A percentile compares a stretch with the other conserved stretches of the same genome.
Evolutionary conservation across 2,329 filamentous ascomycete genomes (phyloP).

Genomic region (Trichoderma polysporum): DNA sequence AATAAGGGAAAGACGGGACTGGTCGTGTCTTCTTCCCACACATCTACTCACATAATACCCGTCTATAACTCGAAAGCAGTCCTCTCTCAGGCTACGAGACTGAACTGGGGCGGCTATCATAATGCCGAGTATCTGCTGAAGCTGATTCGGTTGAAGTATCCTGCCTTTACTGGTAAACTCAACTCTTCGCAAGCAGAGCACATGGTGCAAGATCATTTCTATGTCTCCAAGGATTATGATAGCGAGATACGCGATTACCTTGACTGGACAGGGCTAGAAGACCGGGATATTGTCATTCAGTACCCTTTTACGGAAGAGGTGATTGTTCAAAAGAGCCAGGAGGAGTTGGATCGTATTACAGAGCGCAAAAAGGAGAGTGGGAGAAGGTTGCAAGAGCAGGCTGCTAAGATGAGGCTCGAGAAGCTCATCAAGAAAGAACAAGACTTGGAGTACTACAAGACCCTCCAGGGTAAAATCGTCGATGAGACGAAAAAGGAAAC

Average conservation of each 20-base stretch:
- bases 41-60: constrained; percentile 91
- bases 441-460: constrained; percentile 90
- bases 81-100: constrained; percentile 77
- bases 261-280: constrained; percentile 89
- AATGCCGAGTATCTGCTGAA: constrained; percentile 88
- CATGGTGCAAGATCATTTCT: constrained; percentile 85
- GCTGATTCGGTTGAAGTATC: constrained; percentile 87
- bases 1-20: constrained; percentile 86
- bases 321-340: constrained; percentile 86
- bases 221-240: constrained; percentile 82
- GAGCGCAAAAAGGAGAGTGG: constrained; percentile 96
- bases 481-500: constrained; percentile 89
- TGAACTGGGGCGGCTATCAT: constrained; percentile 95
- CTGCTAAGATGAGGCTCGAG: constrained; percentile 94
- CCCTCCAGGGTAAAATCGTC: constrained; percentile 69
- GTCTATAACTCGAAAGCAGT: constrained; percentile 84
- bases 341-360: constrained; percentile 84
- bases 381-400: constrained; percentile 87
- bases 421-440: constrained; percentile 95
- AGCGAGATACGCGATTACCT: constrained; percentile 72
- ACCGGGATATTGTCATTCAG: constrained; percentile 84
- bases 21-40: constrained; percentile 88
- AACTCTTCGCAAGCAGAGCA: constrained; percentile 84
- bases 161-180: constrained; percentile 81
- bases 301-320: constrained; percentile 93